Base-by-base conservation (phyloP, 1,284 basidiomycete species). In the Cryptococcus deneoformans region DNA sequence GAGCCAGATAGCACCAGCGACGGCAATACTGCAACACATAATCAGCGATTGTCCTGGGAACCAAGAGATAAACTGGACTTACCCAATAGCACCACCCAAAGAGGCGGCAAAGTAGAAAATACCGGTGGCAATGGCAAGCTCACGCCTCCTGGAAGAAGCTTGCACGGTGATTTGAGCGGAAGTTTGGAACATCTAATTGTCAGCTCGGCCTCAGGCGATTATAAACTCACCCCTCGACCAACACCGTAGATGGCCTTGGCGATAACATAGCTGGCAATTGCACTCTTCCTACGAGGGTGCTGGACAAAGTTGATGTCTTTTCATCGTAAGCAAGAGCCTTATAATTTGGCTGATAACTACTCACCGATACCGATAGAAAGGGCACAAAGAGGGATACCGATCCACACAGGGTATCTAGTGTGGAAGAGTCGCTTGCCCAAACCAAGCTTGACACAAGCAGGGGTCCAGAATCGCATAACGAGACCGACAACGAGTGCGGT, bases 61-160 rank as follows among this genome's bases (percentile, higher is more conserved):
- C 29, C 29, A 29, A 29, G 42, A 43, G 16, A 10, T 29, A 29
- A n/a, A 11, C 8, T 48, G 16, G 24, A 50, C 48, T 50, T 20
- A 50, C 20, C 60, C 60, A 24, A 61, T 48, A 24, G 60, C 60
- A 24, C 60, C 60, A 14, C 60, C 60, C 5, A 58, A 43, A n/a
- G 60, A 61, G 56, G 58, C 58, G 53, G 60, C 60, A 46, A 58
- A 56, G 53, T 61, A 61, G 53, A 58, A 61, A 50, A 61, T 61
- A 43, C 60, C 60, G 14, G 60, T 61, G 6, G 60, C 60, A 45
- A 61, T 55, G 6, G 56, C 56, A 14, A 61, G 38, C n/a, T 61
- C 29, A 29, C 29, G 29, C 29, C 29, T 29, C 5, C 29, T 29
- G 29, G 29, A 29, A 29, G 29, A 29, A 29, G 29, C 29, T 29